Percentiles rank a stretch among this genome's conserved stretches.
phyloP scores from a whole-genome alignment of 179 eudicot genomes.

The Corrigiola litoralis region DNA sequence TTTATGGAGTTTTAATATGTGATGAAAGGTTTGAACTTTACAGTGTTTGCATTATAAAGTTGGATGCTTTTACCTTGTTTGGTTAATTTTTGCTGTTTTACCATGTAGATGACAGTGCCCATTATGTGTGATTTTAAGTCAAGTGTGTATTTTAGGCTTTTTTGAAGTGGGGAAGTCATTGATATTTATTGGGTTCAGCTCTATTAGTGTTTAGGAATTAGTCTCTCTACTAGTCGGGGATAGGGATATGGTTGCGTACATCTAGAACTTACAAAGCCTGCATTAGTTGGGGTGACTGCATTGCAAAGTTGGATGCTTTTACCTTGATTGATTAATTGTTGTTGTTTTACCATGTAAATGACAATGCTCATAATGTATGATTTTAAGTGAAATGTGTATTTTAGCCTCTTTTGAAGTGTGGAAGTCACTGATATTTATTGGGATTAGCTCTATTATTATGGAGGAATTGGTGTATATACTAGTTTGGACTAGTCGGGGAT shows the following conservation, averaged over 20 bases:
- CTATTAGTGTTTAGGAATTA: not conserved
- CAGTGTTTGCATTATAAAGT: not conserved
- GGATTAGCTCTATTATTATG: not conserved
- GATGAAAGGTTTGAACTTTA: slow-evolving; percentile 5
- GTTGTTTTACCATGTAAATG: not conserved
- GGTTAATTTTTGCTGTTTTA: not conserved
- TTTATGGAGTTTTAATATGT: not conserved
- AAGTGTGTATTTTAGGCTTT: not conserved
- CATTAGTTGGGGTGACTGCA: too few relatives aligned
- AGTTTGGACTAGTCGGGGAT: too few relatives aligned
- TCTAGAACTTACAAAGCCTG: too few relatives aligned
- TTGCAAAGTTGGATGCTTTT: not conserved
- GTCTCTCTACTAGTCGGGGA: not conserved
- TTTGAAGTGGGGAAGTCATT: not conserved
- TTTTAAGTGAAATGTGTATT: not conserved
- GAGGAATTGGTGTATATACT: not conserved
- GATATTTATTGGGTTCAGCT: not conserved
- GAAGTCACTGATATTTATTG: not conserved
- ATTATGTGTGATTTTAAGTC: not conserved
- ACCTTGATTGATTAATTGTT: not conserved
- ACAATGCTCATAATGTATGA: not conserved
- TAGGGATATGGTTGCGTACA: too few relatives aligned
- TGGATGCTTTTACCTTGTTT: not conserved
- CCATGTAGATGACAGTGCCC: not conserved
- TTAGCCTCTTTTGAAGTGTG: not conserved